These are phyloP conservation scores for Pelargonium citronellum DNA, from an alignment of 441 rosid species.

Conservation along the genomic window DNA sequence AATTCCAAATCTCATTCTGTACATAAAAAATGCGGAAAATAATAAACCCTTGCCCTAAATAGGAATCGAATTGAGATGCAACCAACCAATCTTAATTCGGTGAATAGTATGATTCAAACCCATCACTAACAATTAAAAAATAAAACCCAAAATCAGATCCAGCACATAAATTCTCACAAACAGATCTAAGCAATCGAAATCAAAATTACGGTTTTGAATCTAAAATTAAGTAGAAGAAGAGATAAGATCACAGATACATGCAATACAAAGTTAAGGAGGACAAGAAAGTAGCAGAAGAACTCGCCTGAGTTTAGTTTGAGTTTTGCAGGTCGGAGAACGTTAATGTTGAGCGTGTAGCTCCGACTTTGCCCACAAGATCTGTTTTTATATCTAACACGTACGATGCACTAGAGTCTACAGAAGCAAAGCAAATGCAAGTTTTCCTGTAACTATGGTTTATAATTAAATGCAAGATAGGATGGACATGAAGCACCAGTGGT, in stretches of 20 bases:
- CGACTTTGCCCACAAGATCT: not conserved
- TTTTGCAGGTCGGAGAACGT: not conserved
- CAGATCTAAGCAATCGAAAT: not conserved
- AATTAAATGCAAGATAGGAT: no score
- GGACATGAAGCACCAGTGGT: slow-evolving; percentile 22
- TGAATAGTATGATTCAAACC: not conserved
- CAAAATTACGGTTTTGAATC: not conserved
- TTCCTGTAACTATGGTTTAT: no score
- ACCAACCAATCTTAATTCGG: not conserved
- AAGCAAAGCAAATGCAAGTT: no score
- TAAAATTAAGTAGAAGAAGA: not conserved
- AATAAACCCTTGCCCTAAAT: not conserved
- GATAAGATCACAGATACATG: not conserved
- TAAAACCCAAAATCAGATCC: not conserved
- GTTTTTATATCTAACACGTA: not conserved
- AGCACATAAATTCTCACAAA: not conserved
- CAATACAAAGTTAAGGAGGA: not conserved
- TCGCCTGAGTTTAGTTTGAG: slow-evolving; percentile 2
- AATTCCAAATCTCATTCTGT: not conserved
- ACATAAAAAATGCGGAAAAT: not conserved
- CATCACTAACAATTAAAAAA: not conserved
- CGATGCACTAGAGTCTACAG: no score
- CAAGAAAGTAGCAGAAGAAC: not conserved
- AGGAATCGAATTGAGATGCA: not conserved
- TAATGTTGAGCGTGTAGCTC: not conserved